phyloP scores from a whole-genome alignment of 2,329 filamentous ascomycete species.

The Cercospora sojina region DNA sequence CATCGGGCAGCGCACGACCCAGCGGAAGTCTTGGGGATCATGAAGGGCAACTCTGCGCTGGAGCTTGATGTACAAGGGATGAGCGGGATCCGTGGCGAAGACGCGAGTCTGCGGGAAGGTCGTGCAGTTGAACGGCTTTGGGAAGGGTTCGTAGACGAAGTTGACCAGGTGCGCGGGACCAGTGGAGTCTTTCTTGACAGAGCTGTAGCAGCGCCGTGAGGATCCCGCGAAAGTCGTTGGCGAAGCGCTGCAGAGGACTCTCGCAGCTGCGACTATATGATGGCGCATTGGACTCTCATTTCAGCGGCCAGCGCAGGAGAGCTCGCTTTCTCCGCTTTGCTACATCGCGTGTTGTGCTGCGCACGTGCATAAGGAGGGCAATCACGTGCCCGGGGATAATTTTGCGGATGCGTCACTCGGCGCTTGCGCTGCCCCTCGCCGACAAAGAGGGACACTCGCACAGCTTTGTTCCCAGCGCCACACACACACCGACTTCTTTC shows the following conservation, averaged over 20 bases:
- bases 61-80: constrained; percentile 40
- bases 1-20: constrained; percentile 42
- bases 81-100: constrained; percentile 28
- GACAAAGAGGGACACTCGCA: constrained; percentile 3
- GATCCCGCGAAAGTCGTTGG: neutral
- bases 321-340: neutral
- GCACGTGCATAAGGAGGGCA: neutral
- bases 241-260: neutral
- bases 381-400: neutral
- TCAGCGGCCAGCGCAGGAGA: neutral
- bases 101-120: constrained; percentile 28
- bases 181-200: neutral
- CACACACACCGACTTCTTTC: constrained; percentile 7
- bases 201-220: neutral
- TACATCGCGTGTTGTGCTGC: neutral
- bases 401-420: constrained; percentile 1
- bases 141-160: constrained; percentile 25
- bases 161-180: constrained; percentile 16
- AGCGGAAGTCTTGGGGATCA: constrained; percentile 48
- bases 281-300: neutral
- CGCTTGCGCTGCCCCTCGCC: constrained; percentile 3
- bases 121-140: constrained; percentile 32
- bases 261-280: neutral
- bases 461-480: constrained; percentile 10
- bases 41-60: constrained; percentile 26